Percentiles rank a stretch among this genome's conserved stretches.
Evolutionary conservation across 1,139 yeast species (phyloP).

Genomic region (Blastobotrys buckinghamii): DNA sequence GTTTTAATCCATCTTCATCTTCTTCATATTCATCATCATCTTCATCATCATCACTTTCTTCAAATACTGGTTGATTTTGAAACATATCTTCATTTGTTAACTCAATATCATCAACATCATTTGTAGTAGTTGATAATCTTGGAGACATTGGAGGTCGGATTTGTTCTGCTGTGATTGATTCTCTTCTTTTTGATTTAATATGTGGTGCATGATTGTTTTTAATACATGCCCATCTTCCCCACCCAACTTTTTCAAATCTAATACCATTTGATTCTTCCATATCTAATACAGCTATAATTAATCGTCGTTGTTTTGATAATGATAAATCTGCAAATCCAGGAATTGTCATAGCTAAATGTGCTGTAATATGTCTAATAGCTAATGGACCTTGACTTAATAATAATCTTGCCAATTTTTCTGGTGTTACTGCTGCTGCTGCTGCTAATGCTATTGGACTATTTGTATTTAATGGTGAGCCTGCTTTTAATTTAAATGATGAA

Average conservation of each 20-base stretch:
- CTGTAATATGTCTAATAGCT: constrained; percentile 85
- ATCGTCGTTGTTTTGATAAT: constrained; percentile 80
- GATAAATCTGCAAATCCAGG: constrained; percentile 76
- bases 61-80: constrained; percentile 23
- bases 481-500: not conserved
- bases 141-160: constrained; percentile 50
- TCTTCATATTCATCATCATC: constrained; percentile 23
- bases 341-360: constrained; percentile 68
- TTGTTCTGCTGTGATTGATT: not conserved
- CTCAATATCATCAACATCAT: constrained; percentile 41
- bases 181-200: constrained; percentile 6
- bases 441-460: constrained; percentile 85
- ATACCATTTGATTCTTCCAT: constrained; percentile 52
- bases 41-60: constrained; percentile 31
- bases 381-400: constrained; percentile 74
- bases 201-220: not conserved
- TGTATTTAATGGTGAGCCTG: constrained; percentile 44
- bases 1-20: constrained; percentile 14
- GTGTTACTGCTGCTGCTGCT: constrained; percentile 82
- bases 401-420: constrained; percentile 65
- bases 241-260: constrained; percentile 90
- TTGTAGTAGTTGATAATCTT: constrained; percentile 21
- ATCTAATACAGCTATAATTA: constrained; percentile 86
- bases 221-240: constrained; percentile 88
- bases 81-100: constrained; percentile 34